Evolutionary conservation across 495 filamentous ascomycete genomes (phyloP).

Genomic region (Glonium stellatum): DNA sequence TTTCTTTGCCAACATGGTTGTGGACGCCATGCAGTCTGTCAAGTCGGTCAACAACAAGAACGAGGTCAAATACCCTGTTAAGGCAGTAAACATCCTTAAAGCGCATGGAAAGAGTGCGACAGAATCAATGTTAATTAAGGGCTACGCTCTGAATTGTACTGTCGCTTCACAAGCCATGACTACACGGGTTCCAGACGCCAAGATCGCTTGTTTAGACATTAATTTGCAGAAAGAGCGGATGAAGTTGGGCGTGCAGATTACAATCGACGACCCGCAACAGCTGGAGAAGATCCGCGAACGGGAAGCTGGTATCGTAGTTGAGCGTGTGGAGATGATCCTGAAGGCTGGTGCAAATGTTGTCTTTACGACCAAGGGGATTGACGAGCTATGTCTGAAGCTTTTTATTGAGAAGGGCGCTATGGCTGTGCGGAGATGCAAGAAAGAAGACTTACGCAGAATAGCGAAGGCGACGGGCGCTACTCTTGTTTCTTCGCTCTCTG

Average conservation of each 20-base stretch:
- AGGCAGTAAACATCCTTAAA: slow-evolving; percentile 97
- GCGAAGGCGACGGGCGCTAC: slow-evolving; percentile 94
- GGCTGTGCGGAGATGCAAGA: slow-evolving; percentile 95
- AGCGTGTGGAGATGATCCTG: slow-evolving; percentile 93
- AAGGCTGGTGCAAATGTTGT: slow-evolving; percentile 96
- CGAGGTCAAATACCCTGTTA: slow-evolving; percentile 95
- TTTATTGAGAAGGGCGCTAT: slow-evolving; percentile 95
- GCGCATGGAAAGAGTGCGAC: slow-evolving; percentile 88
- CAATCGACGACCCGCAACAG: slow-evolving; percentile 92
- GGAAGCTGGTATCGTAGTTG: slow-evolving; percentile 86
- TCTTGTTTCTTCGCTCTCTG: slow-evolving; percentile 83
- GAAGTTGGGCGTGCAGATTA: slow-evolving; percentile 98
- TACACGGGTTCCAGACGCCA: slow-evolving; percentile 85
- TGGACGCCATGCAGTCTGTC: slow-evolving; percentile 93
- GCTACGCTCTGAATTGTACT: slow-evolving; percentile 97
- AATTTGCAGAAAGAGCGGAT: slow-evolving; percentile 98
- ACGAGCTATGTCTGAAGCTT: slow-evolving; percentile 87
- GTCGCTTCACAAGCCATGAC: slow-evolving; percentile 98
- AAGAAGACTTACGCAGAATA: slow-evolving; percentile 94
- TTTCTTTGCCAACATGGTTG: slow-evolving; percentile 95
- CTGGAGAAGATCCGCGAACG: slow-evolving; percentile 93
- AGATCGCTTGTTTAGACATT: slow-evolving; percentile 95
- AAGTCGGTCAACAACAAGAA: slow-evolving; percentile 83
- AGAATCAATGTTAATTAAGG: slow-evolving; percentile 88
- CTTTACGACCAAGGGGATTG: slow-evolving; percentile 96